Base-by-base conservation (phyloP, 306 rosid genomes). In the Spatholobus suberectus region DNA sequence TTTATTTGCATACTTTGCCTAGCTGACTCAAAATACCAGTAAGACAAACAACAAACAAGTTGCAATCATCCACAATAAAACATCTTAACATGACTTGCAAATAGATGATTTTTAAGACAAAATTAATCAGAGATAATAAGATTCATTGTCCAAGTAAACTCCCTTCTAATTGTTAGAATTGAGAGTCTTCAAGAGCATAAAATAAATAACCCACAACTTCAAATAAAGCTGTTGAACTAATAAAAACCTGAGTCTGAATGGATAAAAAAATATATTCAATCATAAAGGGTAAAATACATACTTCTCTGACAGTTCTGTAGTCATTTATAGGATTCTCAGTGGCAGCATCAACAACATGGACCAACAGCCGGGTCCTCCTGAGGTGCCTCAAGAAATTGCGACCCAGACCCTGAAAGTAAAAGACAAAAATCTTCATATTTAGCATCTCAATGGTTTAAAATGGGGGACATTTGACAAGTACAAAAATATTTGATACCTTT, bases 331-430 rank as follows among this genome's bases (percentile, higher is more conserved):
- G 98, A 85, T 91, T 85, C 85, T 89, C 95, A 2, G 97, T 78
- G 70, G 99, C 90, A 47, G 97, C 97, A 82, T 96, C 99, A 83
- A 96, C 93, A 85, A 94, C 94, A 90, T 94, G 99, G 83, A 96
- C 99, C 82, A 96, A 77, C 15, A 92, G 82, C 46, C 95, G 90
- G 21, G 99, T 96, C 90, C 99, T 90, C 86, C 99, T 89, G 75
- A 96, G 88, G 82, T 96, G 99, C 84, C 99, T 90, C 86, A 91
- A 83, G 75, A 96, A 96, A 90, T 96, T 92, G 67, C 98, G 97
- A 52, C 99, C 99, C 73, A 96, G 98, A 58, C 97, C 99, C 97
- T 96, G 74, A 75, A 85, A 81, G 70, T 91, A 74, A 75, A 85
- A 86, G 75, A 70, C 74, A 70, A 63, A 29, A 54, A 32, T 5